Percentiles rank a stretch among this genome's conserved stretches.
phyloP scores from a whole-genome alignment of 2,329 filamentous ascomycete species.

The Fusarium lateritium region DNA sequence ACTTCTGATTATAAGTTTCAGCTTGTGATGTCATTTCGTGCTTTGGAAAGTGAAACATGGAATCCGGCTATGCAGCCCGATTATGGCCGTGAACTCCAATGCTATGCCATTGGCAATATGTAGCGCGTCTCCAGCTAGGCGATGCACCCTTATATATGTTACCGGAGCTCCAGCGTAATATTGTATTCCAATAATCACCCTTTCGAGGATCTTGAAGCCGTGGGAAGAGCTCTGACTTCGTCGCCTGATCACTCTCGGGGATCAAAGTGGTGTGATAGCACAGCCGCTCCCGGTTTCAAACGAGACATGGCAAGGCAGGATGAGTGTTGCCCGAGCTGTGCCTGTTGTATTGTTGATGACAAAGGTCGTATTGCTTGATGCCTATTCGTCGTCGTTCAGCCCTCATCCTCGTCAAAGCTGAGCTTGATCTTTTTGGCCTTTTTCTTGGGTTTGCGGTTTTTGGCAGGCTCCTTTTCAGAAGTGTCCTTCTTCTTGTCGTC shows the following conservation, averaged over 20 bases:
- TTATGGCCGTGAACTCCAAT: neutral
- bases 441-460: conserved; percentile 62
- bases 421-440: conserved; percentile 76
- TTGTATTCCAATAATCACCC: neutral
- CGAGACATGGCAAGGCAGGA: neutral
- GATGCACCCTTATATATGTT: neutral
- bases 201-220: too few species aligned
- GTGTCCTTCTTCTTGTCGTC: conserved; percentile 29
- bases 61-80: neutral
- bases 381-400: conserved; percentile 49
- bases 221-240: neutral
- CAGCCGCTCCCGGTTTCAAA: neutral
- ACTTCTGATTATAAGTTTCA: neutral
- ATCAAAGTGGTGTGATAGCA: conserved; percentile 9
- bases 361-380: conserved; percentile 7
- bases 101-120: neutral
- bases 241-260: neutral
- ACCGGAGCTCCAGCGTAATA: neutral
- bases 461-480: conserved; percentile 49
- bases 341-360: neutral
- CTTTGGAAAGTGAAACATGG: conserved; percentile 8
- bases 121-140: neutral
- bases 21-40: conserved; percentile 39
- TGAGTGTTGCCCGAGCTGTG: neutral
- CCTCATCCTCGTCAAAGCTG: conserved; percentile 75